Conservation (phyloP, 805 yeast species). For the Tetrapisispora namnaoensis region DNA sequence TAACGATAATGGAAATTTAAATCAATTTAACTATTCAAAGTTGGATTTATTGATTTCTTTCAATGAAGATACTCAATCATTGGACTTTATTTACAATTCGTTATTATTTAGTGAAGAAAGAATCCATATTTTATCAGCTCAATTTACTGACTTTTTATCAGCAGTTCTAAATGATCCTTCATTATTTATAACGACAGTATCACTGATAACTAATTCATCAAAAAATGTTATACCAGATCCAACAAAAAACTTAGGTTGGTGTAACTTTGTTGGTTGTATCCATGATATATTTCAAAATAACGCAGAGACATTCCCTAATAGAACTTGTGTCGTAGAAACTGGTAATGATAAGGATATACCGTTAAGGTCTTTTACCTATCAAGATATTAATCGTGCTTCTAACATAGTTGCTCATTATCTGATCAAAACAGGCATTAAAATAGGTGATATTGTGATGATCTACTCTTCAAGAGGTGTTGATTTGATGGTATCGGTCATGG, state of each 20-base stretch:
- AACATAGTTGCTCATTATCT: conserved; percentile 88
- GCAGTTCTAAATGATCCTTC: conserved; percentile 32
- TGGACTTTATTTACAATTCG: conserved; percentile 47
- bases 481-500: conserved; percentile 92
- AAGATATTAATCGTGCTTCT: conserved; percentile 85
- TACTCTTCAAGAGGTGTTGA: conserved; percentile 98
- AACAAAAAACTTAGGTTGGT: conserved; percentile 78
- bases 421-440: conserved; percentile 65
- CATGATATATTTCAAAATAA: conserved; percentile 90
- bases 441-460: conserved; percentile 95
- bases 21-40: conserved; percentile 29
- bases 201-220: conserved; percentile 63
- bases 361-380: conserved; percentile 70
- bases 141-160: conserved; percentile 46
- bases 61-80: neutral
- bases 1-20: conserved; percentile 32
- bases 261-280: conserved; percentile 85
- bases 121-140: conserved; percentile 60
- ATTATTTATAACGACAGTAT: conserved; percentile 45
- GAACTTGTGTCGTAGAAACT: conserved; percentile 90
- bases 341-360: conserved; percentile 44
- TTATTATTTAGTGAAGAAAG: conserved; percentile 64
- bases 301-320: conserved; percentile 74
- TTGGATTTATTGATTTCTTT: conserved; percentile 37
- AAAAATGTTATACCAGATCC: conserved; percentile 69